Conservation (phyloP, 768 basidiomycete species). For the Strobilomyces echinocephalus region DNA sequence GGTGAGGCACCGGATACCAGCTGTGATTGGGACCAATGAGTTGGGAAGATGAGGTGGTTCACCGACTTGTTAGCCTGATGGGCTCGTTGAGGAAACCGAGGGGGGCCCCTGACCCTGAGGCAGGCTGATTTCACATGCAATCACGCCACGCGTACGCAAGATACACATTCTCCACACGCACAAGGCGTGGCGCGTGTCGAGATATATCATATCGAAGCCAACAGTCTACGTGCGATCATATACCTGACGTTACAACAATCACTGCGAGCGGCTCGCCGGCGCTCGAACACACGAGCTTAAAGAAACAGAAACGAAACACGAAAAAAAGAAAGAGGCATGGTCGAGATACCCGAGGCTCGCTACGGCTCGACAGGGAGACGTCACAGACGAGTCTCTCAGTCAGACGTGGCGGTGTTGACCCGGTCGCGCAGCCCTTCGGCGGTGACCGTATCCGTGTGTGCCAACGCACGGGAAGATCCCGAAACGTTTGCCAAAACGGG, state of each 20-base stretch:
- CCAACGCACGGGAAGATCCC: slow-evolving; percentile 38
- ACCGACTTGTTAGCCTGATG: too few species aligned
- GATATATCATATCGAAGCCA: slow-evolving; percentile 4
- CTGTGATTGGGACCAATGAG: too few species aligned
- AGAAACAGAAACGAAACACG: not conserved
- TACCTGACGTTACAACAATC: slow-evolving; percentile 23
- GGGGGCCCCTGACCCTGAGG: too few species aligned
- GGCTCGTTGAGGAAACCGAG: too few species aligned
- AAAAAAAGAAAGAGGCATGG: not conserved
- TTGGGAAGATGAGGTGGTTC: too few species aligned
- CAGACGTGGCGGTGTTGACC: slow-evolving; percentile 36
- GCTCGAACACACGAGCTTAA: slow-evolving; percentile 1
- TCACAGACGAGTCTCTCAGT: slow-evolving; percentile 18
- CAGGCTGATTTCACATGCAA: not conserved
- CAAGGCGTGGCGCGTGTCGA: not conserved
- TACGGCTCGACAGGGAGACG: not conserved
- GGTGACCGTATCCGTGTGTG: slow-evolving; percentile 48
- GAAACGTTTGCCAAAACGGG: slow-evolving; percentile 70
- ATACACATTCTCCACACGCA: not conserved
- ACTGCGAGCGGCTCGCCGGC: slow-evolving; percentile 12
- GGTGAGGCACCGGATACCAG: too few species aligned
- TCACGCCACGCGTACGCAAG: not conserved
- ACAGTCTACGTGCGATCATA: slow-evolving; percentile 20
- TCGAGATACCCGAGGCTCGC: not conserved
- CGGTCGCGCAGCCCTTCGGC: slow-evolving; percentile 45